phyloP scores from a whole-genome alignment of 2,329 filamentous ascomycete genomes.

The Verticillium albo-atrum region DNA sequence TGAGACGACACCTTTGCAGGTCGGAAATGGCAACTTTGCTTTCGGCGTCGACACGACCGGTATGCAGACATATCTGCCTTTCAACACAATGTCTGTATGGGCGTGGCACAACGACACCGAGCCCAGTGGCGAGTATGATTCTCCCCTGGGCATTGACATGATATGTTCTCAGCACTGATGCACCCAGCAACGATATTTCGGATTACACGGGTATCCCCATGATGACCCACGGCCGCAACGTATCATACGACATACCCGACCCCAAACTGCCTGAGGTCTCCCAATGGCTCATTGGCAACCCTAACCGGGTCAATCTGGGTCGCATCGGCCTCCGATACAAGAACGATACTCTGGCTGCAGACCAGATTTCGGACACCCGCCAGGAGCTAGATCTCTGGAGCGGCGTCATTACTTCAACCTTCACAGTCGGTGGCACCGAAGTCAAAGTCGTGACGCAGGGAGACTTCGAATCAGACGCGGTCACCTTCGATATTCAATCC shows the following conservation, averaged over 20 bases:
- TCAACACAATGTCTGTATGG: constrained; percentile 41
- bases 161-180: neutral
- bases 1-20: constrained; percentile 45
- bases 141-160: neutral
- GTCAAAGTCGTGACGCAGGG: constrained; percentile 30
- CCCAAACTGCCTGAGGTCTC: constrained; percentile 29
- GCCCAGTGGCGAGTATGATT: constrained; percentile 21
- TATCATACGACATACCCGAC: constrained; percentile 32
- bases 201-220: constrained; percentile 27
- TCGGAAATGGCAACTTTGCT: constrained; percentile 45
- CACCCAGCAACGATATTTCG: constrained; percentile 17
- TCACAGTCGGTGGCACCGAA: constrained; percentile 21
- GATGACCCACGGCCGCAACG: constrained; percentile 29
- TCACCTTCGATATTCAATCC: constrained; percentile 31
- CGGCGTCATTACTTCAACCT: constrained; percentile 32
- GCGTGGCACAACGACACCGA: constrained; percentile 44
- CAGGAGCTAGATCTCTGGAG: constrained; percentile 33
- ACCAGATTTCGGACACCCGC: constrained; percentile 19
- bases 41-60: constrained; percentile 43
- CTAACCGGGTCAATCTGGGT: constrained; percentile 38
- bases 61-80: constrained; percentile 40
- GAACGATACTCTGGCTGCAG: constrained; percentile 20
- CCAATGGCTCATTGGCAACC: constrained; percentile 49
- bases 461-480: constrained; percentile 32
- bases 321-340: constrained; percentile 34